These are phyloP conservation scores for Chionographis japonica DNA, from an alignment of 106 monocot species.

Conservation along the genomic window DNA sequence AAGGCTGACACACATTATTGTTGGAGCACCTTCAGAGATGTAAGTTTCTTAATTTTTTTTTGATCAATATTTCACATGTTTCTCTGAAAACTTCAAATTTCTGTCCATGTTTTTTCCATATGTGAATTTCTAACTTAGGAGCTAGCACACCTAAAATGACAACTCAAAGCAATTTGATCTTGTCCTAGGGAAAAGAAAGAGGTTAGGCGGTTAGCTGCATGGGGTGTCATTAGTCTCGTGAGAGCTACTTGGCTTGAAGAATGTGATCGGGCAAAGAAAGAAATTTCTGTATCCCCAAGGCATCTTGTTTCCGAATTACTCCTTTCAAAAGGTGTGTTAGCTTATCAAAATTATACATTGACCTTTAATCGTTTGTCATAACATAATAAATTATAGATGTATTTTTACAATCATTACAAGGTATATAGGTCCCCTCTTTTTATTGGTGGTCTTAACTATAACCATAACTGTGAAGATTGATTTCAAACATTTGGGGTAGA, in stretches of 20 bases:
- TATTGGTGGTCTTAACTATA: too few relatives aligned
- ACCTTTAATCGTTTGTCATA: too few relatives aligned
- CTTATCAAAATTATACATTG: not conserved
- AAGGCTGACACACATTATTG: conserved; percentile 81
- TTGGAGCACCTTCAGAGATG: conserved; percentile 83
- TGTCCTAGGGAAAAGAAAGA: conserved; percentile 80
- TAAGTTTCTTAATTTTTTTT: conserved; percentile 34
- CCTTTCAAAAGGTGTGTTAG: conserved; percentile 55
- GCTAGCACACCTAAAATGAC: not conserved
- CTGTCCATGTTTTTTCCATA: too few relatives aligned
- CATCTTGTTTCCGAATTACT: conserved; percentile 53
- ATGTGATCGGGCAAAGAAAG: conserved; percentile 70
- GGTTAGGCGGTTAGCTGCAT: conserved; percentile 71
- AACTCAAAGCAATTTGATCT: conserved; percentile 6
- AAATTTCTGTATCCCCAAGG: conserved; percentile 60
- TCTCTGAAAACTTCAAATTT: too few relatives aligned
- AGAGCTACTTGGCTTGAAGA: conserved; percentile 83
- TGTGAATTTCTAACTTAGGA: not conserved
- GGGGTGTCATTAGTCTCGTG: conserved; percentile 79
- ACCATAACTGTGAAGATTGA: too few relatives aligned
- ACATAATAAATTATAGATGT: too few relatives aligned
- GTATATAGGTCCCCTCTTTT: not conserved
- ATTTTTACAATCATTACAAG: too few relatives aligned
- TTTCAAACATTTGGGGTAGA: too few relatives aligned
- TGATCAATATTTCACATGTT: too few relatives aligned